A percentile compares a stretch with the other conserved stretches of the same genome.
These are phyloP conservation scores for Claviceps sp. DNA, from an alignment of 2,329 filamentous ascomycete genomes.

Conservation along the genomic window DNA sequence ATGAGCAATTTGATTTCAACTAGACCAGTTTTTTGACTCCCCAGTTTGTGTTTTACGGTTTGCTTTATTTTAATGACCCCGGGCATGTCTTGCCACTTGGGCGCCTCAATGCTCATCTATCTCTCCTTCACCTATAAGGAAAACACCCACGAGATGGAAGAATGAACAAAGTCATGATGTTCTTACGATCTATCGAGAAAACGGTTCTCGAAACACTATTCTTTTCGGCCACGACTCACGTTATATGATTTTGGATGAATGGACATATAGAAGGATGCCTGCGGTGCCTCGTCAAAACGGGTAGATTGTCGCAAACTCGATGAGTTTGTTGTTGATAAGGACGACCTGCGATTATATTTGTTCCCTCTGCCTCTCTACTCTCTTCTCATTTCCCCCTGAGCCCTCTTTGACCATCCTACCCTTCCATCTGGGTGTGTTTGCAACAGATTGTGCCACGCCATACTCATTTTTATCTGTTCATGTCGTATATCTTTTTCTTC, in stretches of 20 bases:
- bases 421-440: background rate
- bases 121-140: background rate
- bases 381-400: background rate
- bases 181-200: background rate
- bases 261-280: background rate
- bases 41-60: background rate
- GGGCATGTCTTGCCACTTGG: background rate
- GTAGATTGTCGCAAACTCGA: background rate
- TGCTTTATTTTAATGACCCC: background rate
- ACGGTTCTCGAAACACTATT: background rate
- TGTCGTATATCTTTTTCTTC: background rate
- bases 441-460: background rate
- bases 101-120: background rate
- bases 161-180: constrained; percentile 1
- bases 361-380: background rate
- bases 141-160: background rate
- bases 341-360: background rate
- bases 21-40: background rate
- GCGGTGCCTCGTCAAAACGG: background rate
- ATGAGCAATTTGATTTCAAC: constrained; percentile 3
- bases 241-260: background rate
- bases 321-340: background rate
- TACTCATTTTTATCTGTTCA: background rate
- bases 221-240: background rate
- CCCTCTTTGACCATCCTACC: background rate